phyloP scores from a whole-genome alignment of 768 basidiomycete species.

The Lentinula detonsa region DNA sequence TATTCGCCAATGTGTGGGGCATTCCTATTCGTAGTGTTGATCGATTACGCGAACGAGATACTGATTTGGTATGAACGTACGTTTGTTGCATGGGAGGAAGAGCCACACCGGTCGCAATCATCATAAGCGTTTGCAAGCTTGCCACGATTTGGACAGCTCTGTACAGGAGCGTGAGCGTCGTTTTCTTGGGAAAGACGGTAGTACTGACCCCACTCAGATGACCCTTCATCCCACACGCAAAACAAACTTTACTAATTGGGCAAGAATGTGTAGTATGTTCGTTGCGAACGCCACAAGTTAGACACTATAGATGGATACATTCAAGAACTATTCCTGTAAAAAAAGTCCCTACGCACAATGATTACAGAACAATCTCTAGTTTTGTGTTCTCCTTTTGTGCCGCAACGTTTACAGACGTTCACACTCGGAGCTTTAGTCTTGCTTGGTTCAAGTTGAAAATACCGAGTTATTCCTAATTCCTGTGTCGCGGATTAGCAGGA shows the following conservation, averaged over 20 bases:
- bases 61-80: constrained; percentile 23
- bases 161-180: background rate
- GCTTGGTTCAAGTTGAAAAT: constrained; percentile 50
- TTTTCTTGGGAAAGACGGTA: background rate
- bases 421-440: constrained; percentile 37
- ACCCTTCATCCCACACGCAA: constrained; percentile 78
- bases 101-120: constrained; percentile 68
- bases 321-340: background rate
- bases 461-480: constrained; percentile 50
- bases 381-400: constrained; percentile 66
- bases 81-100: constrained; percentile 54
- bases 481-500: constrained; percentile 14
- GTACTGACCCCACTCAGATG: constrained; percentile 60
- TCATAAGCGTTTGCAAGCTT: constrained; percentile 20
- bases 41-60: background rate
- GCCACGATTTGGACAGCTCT: constrained; percentile 70
- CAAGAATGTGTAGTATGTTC: constrained; percentile 76
- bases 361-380: constrained; percentile 62
- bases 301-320: constrained; percentile 41
- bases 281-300: constrained; percentile 75
- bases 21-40: constrained; percentile 47
- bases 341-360: constrained; percentile 45
- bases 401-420: constrained; percentile 72
- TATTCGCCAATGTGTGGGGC: constrained; percentile 76
- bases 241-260: constrained; percentile 78